Conservation (phyloP, 257 asterid genomes). For the Salvia rosmarinus region DNA sequence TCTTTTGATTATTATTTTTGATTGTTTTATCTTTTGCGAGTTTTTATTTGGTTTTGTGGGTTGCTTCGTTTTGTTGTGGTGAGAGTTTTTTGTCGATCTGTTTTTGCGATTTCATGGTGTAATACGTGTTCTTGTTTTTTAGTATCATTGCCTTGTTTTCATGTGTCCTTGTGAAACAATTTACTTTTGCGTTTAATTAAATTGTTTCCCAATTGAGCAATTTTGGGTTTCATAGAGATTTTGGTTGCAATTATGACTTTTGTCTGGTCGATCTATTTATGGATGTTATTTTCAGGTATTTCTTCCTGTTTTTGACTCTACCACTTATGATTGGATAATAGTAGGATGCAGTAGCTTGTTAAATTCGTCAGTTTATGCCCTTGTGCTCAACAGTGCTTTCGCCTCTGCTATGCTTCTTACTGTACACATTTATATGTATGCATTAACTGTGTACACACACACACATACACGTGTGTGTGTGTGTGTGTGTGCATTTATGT, state of each 20-base stretch:
- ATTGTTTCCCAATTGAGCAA: slow-evolving; percentile 1
- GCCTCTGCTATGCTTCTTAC: neutral
- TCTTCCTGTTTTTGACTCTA: neutral
- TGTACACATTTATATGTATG: no score
- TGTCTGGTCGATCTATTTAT: neutral
- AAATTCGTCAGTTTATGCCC: neutral
- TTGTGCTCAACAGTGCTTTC: neutral
- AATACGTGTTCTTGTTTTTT: neutral
- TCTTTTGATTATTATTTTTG: slow-evolving; percentile 9
- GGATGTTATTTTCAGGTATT: neutral
- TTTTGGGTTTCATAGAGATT: neutral
- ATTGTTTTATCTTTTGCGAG: slow-evolving; percentile 1
- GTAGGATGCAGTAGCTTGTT: neutral
- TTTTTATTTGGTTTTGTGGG: slow-evolving; percentile 12
- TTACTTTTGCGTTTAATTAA: neutral
- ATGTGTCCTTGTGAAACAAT: neutral
- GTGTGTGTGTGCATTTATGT: neutral
- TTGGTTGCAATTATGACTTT: neutral
- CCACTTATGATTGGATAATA: neutral
- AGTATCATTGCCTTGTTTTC: neutral
- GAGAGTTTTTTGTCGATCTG: neutral
- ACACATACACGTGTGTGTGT: no score
- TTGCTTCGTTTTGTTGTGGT: neutral
- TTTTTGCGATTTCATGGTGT: slow-evolving; percentile 18
- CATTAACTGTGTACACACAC: neutral